Evolutionary conservation across 2,329 filamentous ascomycete species (phyloP).

Genomic region (Cryphonectria japonica): DNA sequence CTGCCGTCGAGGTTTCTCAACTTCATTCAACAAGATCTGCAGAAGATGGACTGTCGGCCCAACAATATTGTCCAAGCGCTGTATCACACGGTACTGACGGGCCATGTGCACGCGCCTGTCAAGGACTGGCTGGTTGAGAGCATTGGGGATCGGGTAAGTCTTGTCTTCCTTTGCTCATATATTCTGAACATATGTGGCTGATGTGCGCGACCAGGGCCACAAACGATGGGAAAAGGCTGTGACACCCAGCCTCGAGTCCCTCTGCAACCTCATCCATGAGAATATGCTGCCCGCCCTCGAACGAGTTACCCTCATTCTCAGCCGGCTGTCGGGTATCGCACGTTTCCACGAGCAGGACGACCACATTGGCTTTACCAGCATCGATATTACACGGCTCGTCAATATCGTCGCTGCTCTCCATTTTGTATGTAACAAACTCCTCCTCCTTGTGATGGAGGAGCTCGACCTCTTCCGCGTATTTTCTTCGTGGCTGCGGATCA

Average conservation of each 20-base stretch:
- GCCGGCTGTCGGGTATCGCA: slow-evolving; percentile 81
- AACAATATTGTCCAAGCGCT: slow-evolving; percentile 72
- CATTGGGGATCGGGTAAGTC: slow-evolving; percentile 72
- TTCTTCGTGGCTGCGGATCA: slow-evolving; percentile 80
- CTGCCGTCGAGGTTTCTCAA: slow-evolving; percentile 77
- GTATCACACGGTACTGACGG: slow-evolving; percentile 84
- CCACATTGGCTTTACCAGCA: slow-evolving; percentile 67
- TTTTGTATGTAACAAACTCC: slow-evolving; percentile 73
- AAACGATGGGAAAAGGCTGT: slow-evolving; percentile 95
- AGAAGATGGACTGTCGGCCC: slow-evolving; percentile 61
- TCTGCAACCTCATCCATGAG: slow-evolving; percentile 80
- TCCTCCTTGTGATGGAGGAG: slow-evolving; percentile 75
- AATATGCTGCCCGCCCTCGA: slow-evolving; percentile 89
- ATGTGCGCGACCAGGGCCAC: slow-evolving; percentile 65
- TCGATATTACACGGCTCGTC: slow-evolving; percentile 65
- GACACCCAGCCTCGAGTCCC: slow-evolving; percentile 72
- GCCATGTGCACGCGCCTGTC: slow-evolving; percentile 74
- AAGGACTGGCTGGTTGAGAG: slow-evolving; percentile 89
- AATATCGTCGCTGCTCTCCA: slow-evolving; percentile 77
- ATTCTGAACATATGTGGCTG: not conserved
- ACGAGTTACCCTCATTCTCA: slow-evolving; percentile 78
- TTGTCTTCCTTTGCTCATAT: not conserved
- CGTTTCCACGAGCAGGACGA: slow-evolving; percentile 72
- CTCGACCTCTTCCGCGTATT: slow-evolving; percentile 77
- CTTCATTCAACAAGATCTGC: slow-evolving; percentile 75